phyloP scores from a whole-genome alignment of 2,329 filamentous ascomycete species.

The Botrytis byssoidea region DNA sequence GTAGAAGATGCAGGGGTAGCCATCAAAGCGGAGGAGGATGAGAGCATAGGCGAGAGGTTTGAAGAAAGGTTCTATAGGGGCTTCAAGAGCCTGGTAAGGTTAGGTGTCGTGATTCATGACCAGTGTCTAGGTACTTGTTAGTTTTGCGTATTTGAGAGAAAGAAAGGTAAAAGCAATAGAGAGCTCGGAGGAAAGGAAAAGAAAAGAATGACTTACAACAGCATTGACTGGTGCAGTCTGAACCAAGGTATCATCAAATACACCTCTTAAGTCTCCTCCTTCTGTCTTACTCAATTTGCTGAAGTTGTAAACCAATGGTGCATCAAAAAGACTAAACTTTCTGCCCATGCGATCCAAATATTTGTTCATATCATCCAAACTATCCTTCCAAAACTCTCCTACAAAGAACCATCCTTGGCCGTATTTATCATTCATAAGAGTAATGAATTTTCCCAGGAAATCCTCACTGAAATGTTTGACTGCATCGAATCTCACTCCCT shows the following conservation, averaged over 20 bases:
- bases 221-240: constrained; percentile 52
- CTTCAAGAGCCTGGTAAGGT: constrained; percentile 60
- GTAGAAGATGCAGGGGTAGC: constrained; percentile 68
- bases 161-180: neutral
- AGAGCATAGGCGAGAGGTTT: constrained; percentile 70
- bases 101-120: constrained; percentile 73
- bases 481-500: constrained; percentile 69
- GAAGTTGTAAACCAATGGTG: constrained; percentile 68
- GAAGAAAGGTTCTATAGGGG: constrained; percentile 63
- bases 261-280: constrained; percentile 58
- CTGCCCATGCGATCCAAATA: constrained; percentile 59
- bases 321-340: constrained; percentile 63
- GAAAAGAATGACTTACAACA: constrained; percentile 46
- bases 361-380: constrained; percentile 52
- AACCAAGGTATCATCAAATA: constrained; percentile 62
- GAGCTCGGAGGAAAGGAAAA: neutral
- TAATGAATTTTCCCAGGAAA: constrained; percentile 66
- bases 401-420: constrained; percentile 61
- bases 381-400: constrained; percentile 67
- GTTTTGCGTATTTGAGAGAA: neutral
- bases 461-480: constrained; percentile 68
- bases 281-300: constrained; percentile 55
- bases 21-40: constrained; percentile 63
- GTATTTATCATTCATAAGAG: constrained; percentile 50
- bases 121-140: constrained; percentile 49